Evolutionary conservation across 208 protist genomes (phyloP), one percentile per base, ranked within the genome.

Genomic region (Acanthamoeba healyi): DNA sequence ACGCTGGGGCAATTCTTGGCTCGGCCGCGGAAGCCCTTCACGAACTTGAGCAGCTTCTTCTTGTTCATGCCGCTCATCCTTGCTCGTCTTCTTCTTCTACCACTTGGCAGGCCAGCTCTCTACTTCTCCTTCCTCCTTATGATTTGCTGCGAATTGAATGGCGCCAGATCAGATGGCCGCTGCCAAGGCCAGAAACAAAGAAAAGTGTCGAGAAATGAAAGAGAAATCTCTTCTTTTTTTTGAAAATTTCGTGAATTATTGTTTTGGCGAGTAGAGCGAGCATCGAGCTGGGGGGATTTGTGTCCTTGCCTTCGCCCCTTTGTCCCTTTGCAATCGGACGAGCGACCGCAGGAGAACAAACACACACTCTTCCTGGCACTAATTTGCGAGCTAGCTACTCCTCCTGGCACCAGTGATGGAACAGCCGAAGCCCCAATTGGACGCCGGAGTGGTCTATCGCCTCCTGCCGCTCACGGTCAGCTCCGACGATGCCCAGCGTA

Each of bases 21-120:
- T 29, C 84, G 49, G 46, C 84, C 84, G 14, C 84, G 84, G 38
- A 91, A 91, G 84, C 84, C 84, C 58, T 91, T 91, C 26, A 70
- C 84, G 56, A 91, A 70, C 54, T 70, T 44, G 3, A 91, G 58
- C 34, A 91, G 84, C 54, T 91, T 91, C 40, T 91, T 63, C 56
- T 91, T 91, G 56, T 91, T 91, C 84, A 91, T 91, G 84, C 84
- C 58, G 51, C 84, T 72, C 84, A 91, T 86, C 44, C 17, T 86
- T 3, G 44, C 24, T 58, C n/a, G 44, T 44, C 54, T 40, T 82
- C n/a, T 82, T 9, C 29, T 17, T 5, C n/a, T 7, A 72, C 10
- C 26, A 22, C 26, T 40, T 72, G 54, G n/a, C n/a, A n/a, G n/a
- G n/a, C n/a, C n/a, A n/a, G n/a, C n/a, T n/a, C n/a, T n/a, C n/a